These are phyloP conservation scores for Chrysochromulina parva DNA, from an alignment of 78 protist species.

Conservation along the genomic window DNA sequence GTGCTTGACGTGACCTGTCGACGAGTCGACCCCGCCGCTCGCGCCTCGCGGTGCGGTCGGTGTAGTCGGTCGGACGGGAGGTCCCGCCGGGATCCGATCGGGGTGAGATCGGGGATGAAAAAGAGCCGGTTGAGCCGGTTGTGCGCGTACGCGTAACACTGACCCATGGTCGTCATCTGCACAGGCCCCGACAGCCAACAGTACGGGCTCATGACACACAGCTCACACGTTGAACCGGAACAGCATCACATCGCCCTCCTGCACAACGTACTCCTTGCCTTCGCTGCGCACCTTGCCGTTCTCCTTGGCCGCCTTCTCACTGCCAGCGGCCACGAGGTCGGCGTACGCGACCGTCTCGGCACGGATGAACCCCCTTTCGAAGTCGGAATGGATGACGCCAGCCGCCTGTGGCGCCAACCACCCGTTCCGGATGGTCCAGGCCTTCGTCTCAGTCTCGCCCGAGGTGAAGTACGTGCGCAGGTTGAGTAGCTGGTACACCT, in stretches of 20 bases:
- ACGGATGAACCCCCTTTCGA: slow-evolving; percentile 41
- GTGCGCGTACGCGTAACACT: too few relatives aligned
- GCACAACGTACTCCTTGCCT: slow-evolving; percentile 61
- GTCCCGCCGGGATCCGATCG: too few relatives aligned
- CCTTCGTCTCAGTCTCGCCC: slow-evolving; percentile 29
- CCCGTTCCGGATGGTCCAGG: slow-evolving; percentile 35
- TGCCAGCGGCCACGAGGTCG: slow-evolving; percentile 16
- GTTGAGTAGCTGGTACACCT: slow-evolving; percentile 28
- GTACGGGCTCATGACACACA: too few relatives aligned
- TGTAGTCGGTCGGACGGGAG: too few relatives aligned
- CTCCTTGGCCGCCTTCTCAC: slow-evolving; percentile 22
- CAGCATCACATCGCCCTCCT: slow-evolving; percentile 52
- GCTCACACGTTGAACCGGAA: slow-evolving; percentile 53
- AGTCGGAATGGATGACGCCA: slow-evolving; percentile 11
- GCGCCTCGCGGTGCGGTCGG: too few relatives aligned
- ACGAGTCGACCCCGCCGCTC: too few relatives aligned
- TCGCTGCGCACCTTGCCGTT: slow-evolving; percentile 27
- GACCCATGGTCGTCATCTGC: too few relatives aligned
- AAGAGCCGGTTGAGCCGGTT: too few relatives aligned
- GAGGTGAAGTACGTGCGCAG: slow-evolving; percentile 47
- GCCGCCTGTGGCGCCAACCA: slow-evolving; percentile 8
- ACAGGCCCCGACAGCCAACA: too few relatives aligned
- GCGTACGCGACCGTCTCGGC: slow-evolving; percentile 43
- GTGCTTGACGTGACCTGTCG: too few relatives aligned
- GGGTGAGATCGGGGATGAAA: too few relatives aligned